Evolutionary conservation across 129 eudicot genomes (phyloP), one percentile per base, ranked within the genome.

Genomic region (Glebionis coronaria): DNA sequence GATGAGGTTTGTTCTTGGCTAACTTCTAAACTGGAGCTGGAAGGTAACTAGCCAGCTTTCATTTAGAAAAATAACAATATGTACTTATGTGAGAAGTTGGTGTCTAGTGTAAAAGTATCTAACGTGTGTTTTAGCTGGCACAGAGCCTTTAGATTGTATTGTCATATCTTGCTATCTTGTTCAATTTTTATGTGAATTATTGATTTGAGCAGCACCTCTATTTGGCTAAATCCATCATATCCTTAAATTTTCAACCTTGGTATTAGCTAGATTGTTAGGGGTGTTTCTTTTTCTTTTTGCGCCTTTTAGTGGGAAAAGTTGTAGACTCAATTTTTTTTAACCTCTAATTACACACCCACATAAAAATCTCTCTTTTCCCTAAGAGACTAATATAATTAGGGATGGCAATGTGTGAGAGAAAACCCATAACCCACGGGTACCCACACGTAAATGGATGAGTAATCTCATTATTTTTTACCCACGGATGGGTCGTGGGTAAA

Each of bases 1-100:
- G 90, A 89, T 0, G 95, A 86, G 59, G 78, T 93, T 74, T 88
- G 98, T 73, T 79, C 74, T 11, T 93, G 98, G 98, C 81, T 93
- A 61, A 79, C 82, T 47, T 78, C 98, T 68, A 88, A 80, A 73
- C 72, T 93, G 59, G 85, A 86, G 62, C 82, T 88, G 47, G 82
- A 84, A 52, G 85, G 86, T 52, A 65, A 73, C 56, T 38, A 28
- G 21, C n/a, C 67, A 31, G 59, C 25, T 65, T 23, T 54, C 58
- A 45, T 46, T 66, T 44, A 10, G 54, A 27, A 23, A 31, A 29
- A 31, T n/a, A 19, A 45, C n/a, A 60, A 45, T 28, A 15, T 31
- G 21, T 61, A 12, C 42, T 61, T 50, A 21, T 31, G 67, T 46
- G n/a, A n/a, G 13, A 46, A 70, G 67, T 70, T 44, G 18, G 66